Conservation (phyloP, 129 eudicot species). For the Tagetes erecta region DNA sequence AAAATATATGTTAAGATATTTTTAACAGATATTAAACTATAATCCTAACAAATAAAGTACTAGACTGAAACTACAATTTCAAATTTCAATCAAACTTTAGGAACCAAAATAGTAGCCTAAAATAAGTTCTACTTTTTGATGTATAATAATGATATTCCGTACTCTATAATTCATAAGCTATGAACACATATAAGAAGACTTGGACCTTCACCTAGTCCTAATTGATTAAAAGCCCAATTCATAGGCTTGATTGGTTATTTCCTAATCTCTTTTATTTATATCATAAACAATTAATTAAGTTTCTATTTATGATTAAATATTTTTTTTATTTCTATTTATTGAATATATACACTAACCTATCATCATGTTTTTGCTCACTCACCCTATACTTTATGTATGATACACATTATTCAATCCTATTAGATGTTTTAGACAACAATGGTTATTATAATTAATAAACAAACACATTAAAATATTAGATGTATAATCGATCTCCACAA, state of each 20-base stretch:
- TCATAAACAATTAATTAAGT: background rate
- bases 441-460: too few relatives aligned
- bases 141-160: too few relatives aligned
- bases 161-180: too few relatives aligned
- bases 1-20: too few relatives aligned
- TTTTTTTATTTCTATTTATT: background rate
- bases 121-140: too few relatives aligned
- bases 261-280: background rate
- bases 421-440: background rate
- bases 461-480: background rate
- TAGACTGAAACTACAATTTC: too few relatives aligned
- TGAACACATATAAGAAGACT: background rate
- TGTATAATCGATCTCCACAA: background rate
- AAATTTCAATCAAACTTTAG: too few relatives aligned
- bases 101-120: too few relatives aligned
- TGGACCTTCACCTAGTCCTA: background rate
- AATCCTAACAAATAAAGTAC: too few relatives aligned
- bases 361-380: background rate
- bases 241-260: background rate
- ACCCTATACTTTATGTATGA: too few relatives aligned
- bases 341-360: background rate
- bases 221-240: background rate
- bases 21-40: too few relatives aligned
- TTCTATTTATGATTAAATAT: background rate
- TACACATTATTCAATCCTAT: background rate